Evolutionary conservation across 345 rosid genomes (phyloP), one percentile per base, ranked within the genome.

Genomic region (Viola odorata): DNA sequence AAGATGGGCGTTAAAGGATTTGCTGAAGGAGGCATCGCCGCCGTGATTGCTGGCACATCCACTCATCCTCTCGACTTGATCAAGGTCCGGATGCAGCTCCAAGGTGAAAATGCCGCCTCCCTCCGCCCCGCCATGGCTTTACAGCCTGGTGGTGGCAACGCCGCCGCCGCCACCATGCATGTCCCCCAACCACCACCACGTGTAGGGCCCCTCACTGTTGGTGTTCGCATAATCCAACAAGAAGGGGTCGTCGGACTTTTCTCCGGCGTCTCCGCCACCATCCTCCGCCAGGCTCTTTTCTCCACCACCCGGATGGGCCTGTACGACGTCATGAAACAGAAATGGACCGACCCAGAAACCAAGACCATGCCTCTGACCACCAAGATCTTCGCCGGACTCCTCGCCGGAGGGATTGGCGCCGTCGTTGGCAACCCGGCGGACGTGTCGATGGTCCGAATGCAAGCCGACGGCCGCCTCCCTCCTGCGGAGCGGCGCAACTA

Each of bases 1-100:
- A 40, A 2, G 3, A 62, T 62, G 65, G 65, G 65, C 7, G 50
- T 62, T 8, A 62, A 62, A 52, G 57, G 65, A 15, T 62, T 62
- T 37, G 54, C 14, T 60, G 55, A 49, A 37, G 64, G 64, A 7
- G 64, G 64, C 3, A 38, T 60, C 14, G 65, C 65, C 57, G 50
- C 65, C 47, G 17, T 50, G 6, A 7, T 61, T 37, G 55, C 47
- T 5, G 65, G 65, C 5, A 55, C 65, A 5, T 62, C 57, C 56
- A 62, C 65, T 3, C 65, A 62, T 37, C 57, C 55, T 3, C 47
- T 61, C 9, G 65, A 50, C 36, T 39, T 61, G n/a, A 61, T 61
- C 56, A 61, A 61, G 50, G 65, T 61, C 10, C 55, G 56, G 3
- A 50, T 61, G 65, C 65, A 61, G 12, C 38, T 61, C 6, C 44